Evolutionary conservation across 164 flowering plant species (phyloP), one percentile per base, ranked within the genome.

Genomic region (Vitis rotundifolia): DNA sequence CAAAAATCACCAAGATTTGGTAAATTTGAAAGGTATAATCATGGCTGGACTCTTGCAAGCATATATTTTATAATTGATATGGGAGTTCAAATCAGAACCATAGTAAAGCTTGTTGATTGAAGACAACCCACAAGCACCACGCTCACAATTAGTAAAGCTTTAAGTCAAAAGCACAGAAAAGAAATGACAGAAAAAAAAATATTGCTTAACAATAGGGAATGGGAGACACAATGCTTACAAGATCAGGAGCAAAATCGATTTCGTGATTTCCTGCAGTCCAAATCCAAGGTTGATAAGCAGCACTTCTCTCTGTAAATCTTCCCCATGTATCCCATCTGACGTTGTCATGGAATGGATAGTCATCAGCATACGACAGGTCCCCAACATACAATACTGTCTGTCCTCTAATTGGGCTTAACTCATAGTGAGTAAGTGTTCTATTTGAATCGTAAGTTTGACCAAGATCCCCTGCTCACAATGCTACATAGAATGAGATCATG

Each of bases 201-300:
- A 8, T 22, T 2, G 49, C 6, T 1, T 5, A 3, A 13, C 47
- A 60, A 19, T 12, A 19, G 10, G 7, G 6, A 26, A 49, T 13
- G 37, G 22, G 22, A 4, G 29, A 48, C 2, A 31, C 48, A 44
- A 59, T 16, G 15, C 70, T 44, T 73, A 92, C 97, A 57, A 84
- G 19, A 56, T 81, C 76, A 26, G 97, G 98, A 66, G 61, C 73
- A 75, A 79, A 88, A 74, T 93, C 95, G n/a, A 91, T 14, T 64
- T 93, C 98, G 61, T 93, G 97, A 66, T 91, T 93, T 11, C 97
- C 98, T 9, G 93, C 90, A 5, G 93, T 82, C 95, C 95, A 91
- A 53, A 93, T 91, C 98, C 98, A 93, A 11, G 98, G 95, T 66
- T 91, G 97, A 76, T 88, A 88, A 26, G 97, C 98, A 63, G 75